phyloP scores from a whole-genome alignment of 2,329 filamentous ascomycete genomes.

The Fusarium brachygibbosum region DNA sequence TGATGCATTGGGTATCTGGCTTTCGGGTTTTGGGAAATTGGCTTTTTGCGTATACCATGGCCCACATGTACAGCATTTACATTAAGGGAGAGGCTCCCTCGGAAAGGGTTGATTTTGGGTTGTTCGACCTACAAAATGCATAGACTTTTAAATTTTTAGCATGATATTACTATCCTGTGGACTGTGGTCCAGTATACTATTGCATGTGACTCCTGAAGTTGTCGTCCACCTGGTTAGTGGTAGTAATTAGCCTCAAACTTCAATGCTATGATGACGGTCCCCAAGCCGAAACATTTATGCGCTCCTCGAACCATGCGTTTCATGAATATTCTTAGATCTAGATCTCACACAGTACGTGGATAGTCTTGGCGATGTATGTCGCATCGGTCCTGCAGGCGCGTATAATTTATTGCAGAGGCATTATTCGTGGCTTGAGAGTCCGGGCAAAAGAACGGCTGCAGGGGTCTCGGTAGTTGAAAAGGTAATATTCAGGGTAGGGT shows the following conservation, averaged over 20 bases:
- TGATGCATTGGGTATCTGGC: slow-evolving; percentile 33
- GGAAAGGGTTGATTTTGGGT: slow-evolving; percentile 6
- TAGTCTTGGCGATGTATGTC: background rate
- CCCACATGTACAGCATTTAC: slow-evolving; percentile 37
- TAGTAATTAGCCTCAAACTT: background rate
- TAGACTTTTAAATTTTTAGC: slow-evolving; percentile 20
- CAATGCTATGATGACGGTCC: background rate
- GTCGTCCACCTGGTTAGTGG: background rate
- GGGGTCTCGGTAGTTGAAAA: background rate
- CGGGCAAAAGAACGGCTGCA: background rate
- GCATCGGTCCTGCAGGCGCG: background rate
- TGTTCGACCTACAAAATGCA: slow-evolving; percentile 16
- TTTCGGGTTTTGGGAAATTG: slow-evolving; percentile 30
- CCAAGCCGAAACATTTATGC: background rate
- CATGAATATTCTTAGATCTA: background rate
- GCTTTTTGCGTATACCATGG: slow-evolving; percentile 29
- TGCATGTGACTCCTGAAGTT: background rate
- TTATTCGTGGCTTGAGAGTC: background rate
- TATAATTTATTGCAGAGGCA: background rate
- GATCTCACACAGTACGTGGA: background rate
- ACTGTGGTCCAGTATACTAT: background rate
- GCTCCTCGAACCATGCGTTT: background rate
- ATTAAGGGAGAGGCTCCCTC: slow-evolving; percentile 37
- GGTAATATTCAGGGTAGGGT: background rate
- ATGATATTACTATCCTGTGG: background rate